Evolutionary conservation across 345 rosid species (phyloP).

Genomic region (Boechera stricta): DNA sequence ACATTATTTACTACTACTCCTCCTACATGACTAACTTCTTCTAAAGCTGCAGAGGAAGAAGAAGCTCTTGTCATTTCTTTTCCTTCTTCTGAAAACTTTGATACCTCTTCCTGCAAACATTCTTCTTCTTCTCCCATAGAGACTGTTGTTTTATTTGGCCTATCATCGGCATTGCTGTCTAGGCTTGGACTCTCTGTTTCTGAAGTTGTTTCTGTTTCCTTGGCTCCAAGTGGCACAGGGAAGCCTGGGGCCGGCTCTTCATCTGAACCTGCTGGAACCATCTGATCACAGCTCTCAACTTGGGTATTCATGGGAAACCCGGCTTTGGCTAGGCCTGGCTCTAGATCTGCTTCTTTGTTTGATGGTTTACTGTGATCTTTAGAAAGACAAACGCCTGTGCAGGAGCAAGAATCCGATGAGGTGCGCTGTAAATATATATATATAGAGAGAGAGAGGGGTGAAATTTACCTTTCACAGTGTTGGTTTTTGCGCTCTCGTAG

Average conservation of each 20-base stretch:
- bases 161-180: constrained; percentile 13
- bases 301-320: constrained; percentile 17
- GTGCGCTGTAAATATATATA: constrained; percentile 2
- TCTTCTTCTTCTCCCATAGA: constrained; percentile 16
- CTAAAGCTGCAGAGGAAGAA: constrained; percentile 29
- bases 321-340: constrained; percentile 18
- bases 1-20: constrained; percentile 41
- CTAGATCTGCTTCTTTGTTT: constrained; percentile 34
- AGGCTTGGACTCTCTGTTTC: constrained; percentile 26
- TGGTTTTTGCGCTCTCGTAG: constrained; percentile 41
- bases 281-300: constrained; percentile 38
- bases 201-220: constrained; percentile 20
- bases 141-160: constrained; percentile 3
- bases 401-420: constrained; percentile 13
- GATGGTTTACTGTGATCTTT: constrained; percentile 12
- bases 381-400: constrained; percentile 26
- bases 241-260: constrained; percentile 24
- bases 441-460: neutral
- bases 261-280: constrained; percentile 39
- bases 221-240: constrained; percentile 33
- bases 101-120: constrained; percentile 49
- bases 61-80: constrained; percentile 12
- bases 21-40: constrained; percentile 42
- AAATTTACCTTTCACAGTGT: constrained; percentile 48
- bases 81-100: constrained; percentile 49